These are phyloP conservation scores for Pseudisothecium myosuroides DNA, from an alignment of 225 moss, liverwort and hornwort species.

Conservation along the genomic window DNA sequence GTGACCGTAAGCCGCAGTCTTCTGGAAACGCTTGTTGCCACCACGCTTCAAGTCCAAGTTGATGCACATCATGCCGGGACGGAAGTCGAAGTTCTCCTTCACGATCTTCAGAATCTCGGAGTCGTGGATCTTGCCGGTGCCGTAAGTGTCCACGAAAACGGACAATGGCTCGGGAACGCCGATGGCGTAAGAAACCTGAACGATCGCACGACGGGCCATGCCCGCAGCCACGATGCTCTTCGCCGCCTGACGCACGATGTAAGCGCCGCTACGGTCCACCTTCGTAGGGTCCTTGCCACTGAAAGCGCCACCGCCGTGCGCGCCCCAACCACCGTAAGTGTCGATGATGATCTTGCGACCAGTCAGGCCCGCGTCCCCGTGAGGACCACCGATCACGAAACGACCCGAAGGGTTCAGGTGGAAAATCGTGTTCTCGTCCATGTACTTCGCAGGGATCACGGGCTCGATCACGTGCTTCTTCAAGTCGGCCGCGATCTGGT, in stretches of 20 bases:
- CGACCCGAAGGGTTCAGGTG: constrained; percentile 77
- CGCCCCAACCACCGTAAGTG: constrained; percentile 84
- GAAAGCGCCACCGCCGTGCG: constrained; percentile 80
- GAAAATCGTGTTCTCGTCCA: constrained; percentile 86
- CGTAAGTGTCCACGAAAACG: constrained; percentile 78
- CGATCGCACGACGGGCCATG: constrained; percentile 53
- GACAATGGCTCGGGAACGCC: constrained; percentile 83
- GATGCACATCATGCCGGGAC: constrained; percentile 94
- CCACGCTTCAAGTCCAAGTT: constrained; percentile 87
- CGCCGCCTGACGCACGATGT: constrained; percentile 85
- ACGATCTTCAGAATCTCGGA: constrained; percentile 49
- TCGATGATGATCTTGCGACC: constrained; percentile 84
- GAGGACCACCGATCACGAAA: constrained; percentile 82
- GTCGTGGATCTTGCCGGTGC: constrained; percentile 67
- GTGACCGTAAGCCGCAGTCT: constrained; percentile 86
- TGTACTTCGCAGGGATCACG: constrained; percentile 70
- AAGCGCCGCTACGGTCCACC: constrained; percentile 75
- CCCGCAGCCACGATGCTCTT: constrained; percentile 78
- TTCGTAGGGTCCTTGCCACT: constrained; percentile 81
- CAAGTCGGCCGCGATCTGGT: constrained; percentile 78
- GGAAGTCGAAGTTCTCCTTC: constrained; percentile 78
- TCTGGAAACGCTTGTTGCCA: constrained; percentile 82
- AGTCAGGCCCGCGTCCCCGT: constrained; percentile 77
- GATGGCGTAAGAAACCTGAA: constrained; percentile 84
- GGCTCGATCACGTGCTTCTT: constrained; percentile 86